Conservation (phyloP, 1,284 basidiomycete genomes). For the Pseudozyma flocculosa region DNA sequence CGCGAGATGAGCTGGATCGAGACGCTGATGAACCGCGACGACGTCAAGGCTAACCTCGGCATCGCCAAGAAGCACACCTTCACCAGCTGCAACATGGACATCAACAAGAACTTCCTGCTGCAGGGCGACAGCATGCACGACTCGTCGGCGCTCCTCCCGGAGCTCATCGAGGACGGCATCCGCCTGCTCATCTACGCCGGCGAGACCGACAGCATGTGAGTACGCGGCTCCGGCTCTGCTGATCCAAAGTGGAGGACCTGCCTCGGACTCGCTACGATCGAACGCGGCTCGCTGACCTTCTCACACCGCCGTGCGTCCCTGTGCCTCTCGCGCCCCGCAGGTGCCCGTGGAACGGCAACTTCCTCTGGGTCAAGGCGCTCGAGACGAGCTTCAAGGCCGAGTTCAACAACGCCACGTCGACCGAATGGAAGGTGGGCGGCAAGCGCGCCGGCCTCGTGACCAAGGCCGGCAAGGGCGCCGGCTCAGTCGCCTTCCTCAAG, state of each 20-base stretch:
- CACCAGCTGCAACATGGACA: constrained; percentile 61
- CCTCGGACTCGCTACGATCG: no score
- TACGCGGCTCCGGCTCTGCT: no score
- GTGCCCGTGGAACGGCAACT: constrained; percentile 53
- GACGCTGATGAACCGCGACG: constrained; percentile 59
- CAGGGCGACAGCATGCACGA: constrained; percentile 80
- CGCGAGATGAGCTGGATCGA: constrained; percentile 66
- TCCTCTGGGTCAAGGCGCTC: constrained; percentile 48
- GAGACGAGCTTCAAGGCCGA: constrained; percentile 43
- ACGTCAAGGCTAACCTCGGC: constrained; percentile 74
- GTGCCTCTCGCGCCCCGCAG: not conserved
- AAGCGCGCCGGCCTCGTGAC: constrained; percentile 44
- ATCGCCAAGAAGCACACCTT: constrained; percentile 68
- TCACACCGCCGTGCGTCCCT: constrained; percentile 1
- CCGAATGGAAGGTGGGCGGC: constrained; percentile 32
- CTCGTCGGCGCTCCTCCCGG: constrained; percentile 71
- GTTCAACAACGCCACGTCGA: constrained; percentile 39
- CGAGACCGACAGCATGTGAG: constrained; percentile 72
- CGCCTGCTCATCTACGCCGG: constrained; percentile 80
- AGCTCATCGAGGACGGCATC: constrained; percentile 73
- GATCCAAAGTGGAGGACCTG: no score
- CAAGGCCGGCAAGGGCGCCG: constrained; percentile 50
- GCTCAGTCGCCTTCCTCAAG: constrained; percentile 41
- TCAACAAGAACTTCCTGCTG: constrained; percentile 70
- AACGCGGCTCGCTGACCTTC: no score